phyloP scores from a whole-genome alignment of 768 basidiomycete species.

The Trametes coccinea region DNA sequence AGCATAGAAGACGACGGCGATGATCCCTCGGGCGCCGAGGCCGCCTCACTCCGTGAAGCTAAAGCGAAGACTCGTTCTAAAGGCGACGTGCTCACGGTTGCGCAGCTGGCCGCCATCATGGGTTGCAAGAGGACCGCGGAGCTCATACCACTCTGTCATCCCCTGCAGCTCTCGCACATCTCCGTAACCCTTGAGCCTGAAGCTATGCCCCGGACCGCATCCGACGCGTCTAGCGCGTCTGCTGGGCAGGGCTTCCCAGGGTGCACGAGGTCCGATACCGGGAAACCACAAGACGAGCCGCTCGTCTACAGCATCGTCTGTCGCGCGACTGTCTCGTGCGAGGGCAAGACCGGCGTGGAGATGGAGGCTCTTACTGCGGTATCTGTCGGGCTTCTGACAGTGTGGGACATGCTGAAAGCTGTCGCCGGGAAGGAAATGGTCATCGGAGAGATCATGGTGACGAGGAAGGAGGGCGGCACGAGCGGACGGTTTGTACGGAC shows the following conservation, averaged over 20 bases:
- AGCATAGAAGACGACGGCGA: not conserved
- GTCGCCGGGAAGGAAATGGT: constrained; percentile 87
- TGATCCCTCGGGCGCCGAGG: not conserved
- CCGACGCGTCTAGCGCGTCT: constrained; percentile 18
- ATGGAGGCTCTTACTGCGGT: constrained; percentile 94
- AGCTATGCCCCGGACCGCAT: constrained; percentile 20
- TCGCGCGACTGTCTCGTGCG: constrained; percentile 67
- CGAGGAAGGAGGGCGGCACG: constrained; percentile 69
- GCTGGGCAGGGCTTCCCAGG: constrained; percentile 6
- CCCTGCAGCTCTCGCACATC: constrained; percentile 71
- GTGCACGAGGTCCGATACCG: constrained; percentile 19
- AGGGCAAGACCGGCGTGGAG: constrained; percentile 85
- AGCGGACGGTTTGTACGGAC: constrained; percentile 64
- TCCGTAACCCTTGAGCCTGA: constrained; percentile 61
- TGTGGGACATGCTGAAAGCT: constrained; percentile 95
- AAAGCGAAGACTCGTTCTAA: constrained; percentile 58
- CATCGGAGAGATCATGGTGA: constrained; percentile 67
- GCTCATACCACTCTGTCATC: constrained; percentile 88
- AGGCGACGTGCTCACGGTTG: constrained; percentile 71
- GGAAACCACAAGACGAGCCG: not conserved
- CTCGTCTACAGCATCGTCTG: constrained; percentile 56
- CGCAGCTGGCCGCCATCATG: constrained; percentile 87
- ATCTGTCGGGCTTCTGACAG: constrained; percentile 71
- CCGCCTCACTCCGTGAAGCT: constrained; percentile 33
- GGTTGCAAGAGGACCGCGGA: constrained; percentile 81